Evolutionary conservation across 2,329 filamentous ascomycete species (phyloP).

Genomic region (Aspergillus transmontanensis): DNA sequence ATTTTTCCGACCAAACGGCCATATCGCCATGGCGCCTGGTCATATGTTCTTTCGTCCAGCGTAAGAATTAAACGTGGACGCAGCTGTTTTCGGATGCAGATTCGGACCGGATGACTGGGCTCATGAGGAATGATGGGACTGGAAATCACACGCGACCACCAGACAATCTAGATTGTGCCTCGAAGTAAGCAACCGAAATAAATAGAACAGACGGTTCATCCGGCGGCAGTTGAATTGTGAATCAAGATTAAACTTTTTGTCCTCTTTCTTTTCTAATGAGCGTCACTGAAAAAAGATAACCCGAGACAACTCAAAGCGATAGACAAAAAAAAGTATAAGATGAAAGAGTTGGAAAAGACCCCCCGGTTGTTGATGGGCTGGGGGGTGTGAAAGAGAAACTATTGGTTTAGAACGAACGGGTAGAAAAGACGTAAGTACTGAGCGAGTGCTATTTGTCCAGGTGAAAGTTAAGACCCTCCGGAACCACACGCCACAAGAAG

Average conservation of each 20-base stretch:
- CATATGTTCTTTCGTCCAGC: slow-evolving; percentile 17
- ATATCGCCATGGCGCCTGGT: slow-evolving; percentile 67
- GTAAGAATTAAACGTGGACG: slow-evolving; percentile 22
- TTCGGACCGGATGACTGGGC: slow-evolving; percentile 25
- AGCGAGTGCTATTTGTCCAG: slow-evolving; percentile 9
- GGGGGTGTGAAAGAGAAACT: slow-evolving; percentile 8
- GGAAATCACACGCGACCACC: slow-evolving; percentile 20
- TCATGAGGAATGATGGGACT: slow-evolving; percentile 27
- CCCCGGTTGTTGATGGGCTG: slow-evolving; percentile 7
- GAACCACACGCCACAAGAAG: slow-evolving; percentile 20
- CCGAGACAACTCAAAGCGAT: slow-evolving; percentile 7
- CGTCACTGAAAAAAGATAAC: not conserved
- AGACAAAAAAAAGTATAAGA: slow-evolving; percentile 6
- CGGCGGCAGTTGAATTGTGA: not conserved
- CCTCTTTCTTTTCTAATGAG: not conserved
- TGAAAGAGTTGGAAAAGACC: slow-evolving; percentile 4
- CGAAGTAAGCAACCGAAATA: slow-evolving; percentile 3
- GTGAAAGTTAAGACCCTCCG: slow-evolving; percentile 13
- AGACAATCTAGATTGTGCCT: slow-evolving; percentile 1
- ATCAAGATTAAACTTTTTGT: not conserved
- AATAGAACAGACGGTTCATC: slow-evolving; percentile 1
- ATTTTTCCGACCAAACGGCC: slow-evolving; percentile 78
- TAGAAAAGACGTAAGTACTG: slow-evolving; percentile 9
- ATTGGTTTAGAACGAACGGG: slow-evolving; percentile 21
- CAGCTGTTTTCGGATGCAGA: slow-evolving; percentile 19